Percentiles rank a stretch among this genome's conserved stretches.
phyloP scores from a whole-genome alignment of 768 basidiomycete genomes.

The Clitopilus hobsonii region DNA sequence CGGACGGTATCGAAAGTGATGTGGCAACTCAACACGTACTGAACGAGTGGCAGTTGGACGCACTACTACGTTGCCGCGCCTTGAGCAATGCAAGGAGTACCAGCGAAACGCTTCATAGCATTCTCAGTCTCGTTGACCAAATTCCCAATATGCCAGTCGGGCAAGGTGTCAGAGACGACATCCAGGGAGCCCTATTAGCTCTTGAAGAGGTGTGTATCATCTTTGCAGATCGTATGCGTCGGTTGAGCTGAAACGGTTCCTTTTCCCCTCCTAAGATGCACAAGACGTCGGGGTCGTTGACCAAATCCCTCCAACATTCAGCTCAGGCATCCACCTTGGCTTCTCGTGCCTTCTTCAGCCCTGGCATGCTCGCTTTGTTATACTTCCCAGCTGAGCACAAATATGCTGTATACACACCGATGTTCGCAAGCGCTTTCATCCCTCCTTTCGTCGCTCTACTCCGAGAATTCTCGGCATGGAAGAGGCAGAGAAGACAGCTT shows the following conservation, averaged over 20 bases:
- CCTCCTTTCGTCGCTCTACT: constrained; percentile 74
- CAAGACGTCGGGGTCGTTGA: constrained; percentile 32
- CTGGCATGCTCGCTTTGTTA: constrained; percentile 90
- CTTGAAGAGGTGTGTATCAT: constrained; percentile 62
- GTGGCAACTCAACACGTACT: constrained; percentile 19
- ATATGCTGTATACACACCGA: constrained; percentile 92
- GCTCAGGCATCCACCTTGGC: constrained; percentile 59
- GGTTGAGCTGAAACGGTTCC: neutral
- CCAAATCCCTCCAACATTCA: constrained; percentile 51
- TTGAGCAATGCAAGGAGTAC: constrained; percentile 64
- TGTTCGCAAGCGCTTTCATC: constrained; percentile 88
- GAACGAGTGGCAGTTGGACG: constrained; percentile 78
- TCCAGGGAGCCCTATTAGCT: constrained; percentile 63
- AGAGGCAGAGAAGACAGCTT: constrained; percentile 22
- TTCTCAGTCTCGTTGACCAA: constrained; percentile 76
- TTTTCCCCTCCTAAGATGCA: constrained; percentile 28
- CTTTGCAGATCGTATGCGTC: neutral
- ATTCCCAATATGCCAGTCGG: constrained; percentile 93
- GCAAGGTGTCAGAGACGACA: constrained; percentile 66
- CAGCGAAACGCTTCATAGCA: constrained; percentile 75
- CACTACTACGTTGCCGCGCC: constrained; percentile 66
- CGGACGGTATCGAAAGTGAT: constrained; percentile 33
- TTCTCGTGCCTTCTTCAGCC: constrained; percentile 92
- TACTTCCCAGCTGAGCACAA: constrained; percentile 99
- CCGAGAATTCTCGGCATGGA: constrained; percentile 70